Base-by-base conservation (phyloP, 2,329 filamentous ascomycete genomes). In the Neofusicoccum parvum region DNA sequence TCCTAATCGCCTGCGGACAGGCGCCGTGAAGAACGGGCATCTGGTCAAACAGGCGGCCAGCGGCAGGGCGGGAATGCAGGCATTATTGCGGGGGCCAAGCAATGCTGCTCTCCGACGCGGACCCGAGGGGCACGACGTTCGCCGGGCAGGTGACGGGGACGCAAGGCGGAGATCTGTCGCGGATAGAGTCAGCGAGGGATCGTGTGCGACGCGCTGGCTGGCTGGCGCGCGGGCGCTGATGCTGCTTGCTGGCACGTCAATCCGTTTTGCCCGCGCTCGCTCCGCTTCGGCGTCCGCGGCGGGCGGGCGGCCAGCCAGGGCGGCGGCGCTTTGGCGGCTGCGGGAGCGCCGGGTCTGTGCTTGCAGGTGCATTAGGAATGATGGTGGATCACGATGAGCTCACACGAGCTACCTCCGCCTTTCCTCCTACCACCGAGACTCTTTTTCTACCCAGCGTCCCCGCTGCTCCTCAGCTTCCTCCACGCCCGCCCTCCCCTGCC, bases 261-360 rank as follows among this genome's bases (percentile, higher is more conserved):
- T 32, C 27, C 27, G 27, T 56, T 37, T 37, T 41, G 17, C 27
- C 39, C 11, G 27, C 11, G 41, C 7, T 43, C 37, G 36, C 53
- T 58, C 53, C 32, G 53, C 41, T 37, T 45, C 54, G 51, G 54
- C 54, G 23, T 15, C 39, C 39, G 54, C 39, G 39, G 54, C 54
- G 51, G 46, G 48, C 59, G 27, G 32, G 43, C 43, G 27, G 49
- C 27, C 36, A 27, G 15, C n/a, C 53, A 56, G 53, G 27, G 37
- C 53, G 34, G 53, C 37, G 37, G 37, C 37, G 37, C 37, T 39
- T 39, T 39, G 36, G 48, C 17, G 43, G 58, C 60, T 50, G 62
- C 62, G 62, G 62, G 62, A 64, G 62, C 34, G 37, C 41, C 62
- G 62, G 62, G 62, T 64, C 62, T 48, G 60, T 64, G 62, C 62